Percentiles rank a stretch among this genome's conserved stretches.
Conservation (phyloP, 1,139 yeast species). For the Kodamaea alishanica region DNA sequence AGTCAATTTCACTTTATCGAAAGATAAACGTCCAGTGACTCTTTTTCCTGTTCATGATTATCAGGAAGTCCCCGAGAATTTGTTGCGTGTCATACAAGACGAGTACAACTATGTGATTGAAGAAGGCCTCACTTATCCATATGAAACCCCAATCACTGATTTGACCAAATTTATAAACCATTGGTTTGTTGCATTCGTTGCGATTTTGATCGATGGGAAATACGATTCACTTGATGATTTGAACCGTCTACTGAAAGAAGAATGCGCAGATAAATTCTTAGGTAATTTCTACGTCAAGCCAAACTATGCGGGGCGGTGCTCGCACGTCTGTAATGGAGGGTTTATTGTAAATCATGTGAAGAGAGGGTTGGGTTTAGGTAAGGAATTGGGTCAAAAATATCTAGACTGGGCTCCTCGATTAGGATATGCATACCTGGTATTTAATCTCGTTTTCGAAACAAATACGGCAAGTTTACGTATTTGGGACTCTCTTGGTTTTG, state of each 20-base stretch:
- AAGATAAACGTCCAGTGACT: slow-evolving; percentile 31
- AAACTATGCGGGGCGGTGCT: slow-evolving; percentile 71
- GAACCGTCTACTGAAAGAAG: slow-evolving; percentile 13
- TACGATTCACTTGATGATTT: slow-evolving; percentile 13
- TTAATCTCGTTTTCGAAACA: slow-evolving; percentile 73
- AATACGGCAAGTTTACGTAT: slow-evolving; percentile 63
- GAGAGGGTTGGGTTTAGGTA: slow-evolving; percentile 64
- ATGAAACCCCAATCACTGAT: slow-evolving; percentile 20
- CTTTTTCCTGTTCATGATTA: slow-evolving; percentile 31
- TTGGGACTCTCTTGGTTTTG: slow-evolving; percentile 77
- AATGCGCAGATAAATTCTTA: slow-evolving; percentile 46
- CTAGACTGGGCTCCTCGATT: slow-evolving; percentile 62
- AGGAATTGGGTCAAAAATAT: slow-evolving; percentile 57
- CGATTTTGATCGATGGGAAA: slow-evolving; percentile 43
- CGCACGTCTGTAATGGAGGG: slow-evolving; percentile 80
- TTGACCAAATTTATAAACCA: slow-evolving; percentile 34
- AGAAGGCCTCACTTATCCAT: slow-evolving; percentile 52
- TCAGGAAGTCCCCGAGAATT: slow-evolving; percentile 30
- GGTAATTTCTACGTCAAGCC: slow-evolving; percentile 79
- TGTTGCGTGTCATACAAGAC: slow-evolving; percentile 30
- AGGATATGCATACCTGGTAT: slow-evolving; percentile 77
- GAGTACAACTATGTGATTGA: slow-evolving; percentile 46
- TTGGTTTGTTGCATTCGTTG: slow-evolving; percentile 47
- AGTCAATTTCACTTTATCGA: slow-evolving; percentile 26
- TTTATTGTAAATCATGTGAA: slow-evolving; percentile 55